Percentiles rank a stretch among this genome's conserved stretches.
Conservation (phyloP, 176 grass and related monocot genomes). For the Oryza longistaminata region DNA sequence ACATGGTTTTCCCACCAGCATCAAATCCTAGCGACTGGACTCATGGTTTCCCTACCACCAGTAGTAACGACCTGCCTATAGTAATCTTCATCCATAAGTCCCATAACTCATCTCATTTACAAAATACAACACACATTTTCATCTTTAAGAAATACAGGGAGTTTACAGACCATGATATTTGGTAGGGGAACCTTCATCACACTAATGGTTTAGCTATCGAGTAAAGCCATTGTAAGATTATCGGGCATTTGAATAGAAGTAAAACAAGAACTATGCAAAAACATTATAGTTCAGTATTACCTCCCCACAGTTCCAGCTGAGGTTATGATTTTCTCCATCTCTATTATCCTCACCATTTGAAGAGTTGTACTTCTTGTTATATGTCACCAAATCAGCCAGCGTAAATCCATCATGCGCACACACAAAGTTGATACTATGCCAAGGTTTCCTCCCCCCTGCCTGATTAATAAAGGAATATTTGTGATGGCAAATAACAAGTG, state of each 20-base stretch:
- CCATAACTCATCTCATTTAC: background rate
- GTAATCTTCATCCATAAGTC: background rate
- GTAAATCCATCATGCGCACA: slow-evolving; percentile 98
- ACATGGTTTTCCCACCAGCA: background rate
- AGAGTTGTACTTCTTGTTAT: slow-evolving; percentile 89
- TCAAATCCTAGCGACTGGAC: background rate
- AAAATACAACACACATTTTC: background rate
- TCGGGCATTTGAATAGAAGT: slow-evolving; percentile 8
- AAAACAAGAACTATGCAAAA: slow-evolving; percentile 34
- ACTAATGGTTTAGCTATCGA: background rate
- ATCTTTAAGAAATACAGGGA: background rate
- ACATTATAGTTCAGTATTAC: slow-evolving; percentile 40
- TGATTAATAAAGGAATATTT: slow-evolving; percentile 41
- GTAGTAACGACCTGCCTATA: background rate
- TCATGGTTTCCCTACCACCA: background rate
- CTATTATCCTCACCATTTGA: slow-evolving; percentile 86
- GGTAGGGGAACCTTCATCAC: background rate
- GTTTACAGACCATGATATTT: background rate
- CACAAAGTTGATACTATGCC: slow-evolving; percentile 96
- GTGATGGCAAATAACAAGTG: slow-evolving; percentile 15
- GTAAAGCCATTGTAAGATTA: slow-evolving; percentile 18
- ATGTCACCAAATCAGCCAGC: slow-evolving; percentile 90
- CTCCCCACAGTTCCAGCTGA: slow-evolving; percentile 98
- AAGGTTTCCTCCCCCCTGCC: slow-evolving; percentile 91
- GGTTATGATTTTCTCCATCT: slow-evolving; percentile 98